Evolutionary conservation across 805 yeast species (phyloP), one percentile per base, ranked within the genome.

Genomic region (Zygosaccharomyces bisporus): DNA sequence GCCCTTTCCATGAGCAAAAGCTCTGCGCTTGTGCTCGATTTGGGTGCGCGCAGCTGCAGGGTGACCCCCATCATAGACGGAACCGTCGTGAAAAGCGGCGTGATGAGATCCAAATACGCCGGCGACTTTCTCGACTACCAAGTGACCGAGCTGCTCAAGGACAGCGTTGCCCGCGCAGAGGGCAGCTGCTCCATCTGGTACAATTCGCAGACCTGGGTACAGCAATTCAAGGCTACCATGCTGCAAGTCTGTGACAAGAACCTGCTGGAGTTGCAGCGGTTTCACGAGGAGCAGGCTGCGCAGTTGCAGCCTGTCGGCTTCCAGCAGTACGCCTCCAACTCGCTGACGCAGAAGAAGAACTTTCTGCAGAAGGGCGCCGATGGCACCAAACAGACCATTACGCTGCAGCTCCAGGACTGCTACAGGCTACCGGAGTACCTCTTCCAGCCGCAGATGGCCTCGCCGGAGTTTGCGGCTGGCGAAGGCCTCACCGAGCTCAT

Each of bases 61-160:
- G 86, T 87, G 7, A 83, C 93, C 0, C 95, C 95, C 7, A 76
- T 87, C 14, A 67, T 79, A 49, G 89, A 85, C 55, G 96, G 95
- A 30, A 74, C 77, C 12, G 76, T 87, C 41, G 74, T 83, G 42
- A 67, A 73, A 51, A 83, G 82, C 59, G 84, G 86, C 37, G 73
- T 79, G 4, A 69, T 75, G 48, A 83, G 79, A 61, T 76, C 86
- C 12, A 80, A 78, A 54, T 85, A 75, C 60, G 96, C 90, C 3
- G 98, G 97, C 7, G 91, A 89, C 61, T 90, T 83, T 61, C 63
- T 86, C 44, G 85, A 83, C 61, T 71, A 78, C 41, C 86, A 85
- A 64, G 69, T 81, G 2, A 41, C 47, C 18, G 39, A 39, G 6
- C 31, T 24, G 17, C 45, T 43, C 36, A 36, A 39, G 7, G 36